A percentile compares a stretch with the other conserved stretches of the same genome.
phyloP scores from a whole-genome alignment of 2,329 filamentous ascomycete species.

The Orbilia ellipsospora region DNA sequence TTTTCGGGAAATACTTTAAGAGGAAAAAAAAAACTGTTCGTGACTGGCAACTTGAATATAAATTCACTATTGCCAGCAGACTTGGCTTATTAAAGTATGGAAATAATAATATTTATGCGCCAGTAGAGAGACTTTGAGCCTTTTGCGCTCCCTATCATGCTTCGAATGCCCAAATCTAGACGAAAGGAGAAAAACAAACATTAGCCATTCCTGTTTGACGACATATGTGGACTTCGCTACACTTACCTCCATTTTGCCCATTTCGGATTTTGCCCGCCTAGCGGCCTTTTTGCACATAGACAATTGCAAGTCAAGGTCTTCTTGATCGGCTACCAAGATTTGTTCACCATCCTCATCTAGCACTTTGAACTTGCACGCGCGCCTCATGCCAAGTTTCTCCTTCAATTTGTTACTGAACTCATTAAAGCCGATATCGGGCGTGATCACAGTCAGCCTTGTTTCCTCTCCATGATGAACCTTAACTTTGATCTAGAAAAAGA shows the following conservation, averaged over 20 bases:
- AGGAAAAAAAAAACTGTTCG: no score
- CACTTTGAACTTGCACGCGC: slow-evolving; percentile 88
- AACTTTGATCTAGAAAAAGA: slow-evolving; percentile 75
- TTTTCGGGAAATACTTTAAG: no score
- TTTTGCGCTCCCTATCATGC: slow-evolving; percentile 6
- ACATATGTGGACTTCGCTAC: slow-evolving; percentile 15
- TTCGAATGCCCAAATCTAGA: slow-evolving; percentile 51
- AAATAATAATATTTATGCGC: no score
- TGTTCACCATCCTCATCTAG: slow-evolving; percentile 88
- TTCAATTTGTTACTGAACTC: slow-evolving; percentile 83
- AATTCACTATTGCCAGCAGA: no score
- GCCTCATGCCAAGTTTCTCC: slow-evolving; percentile 83
- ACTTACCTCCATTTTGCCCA: slow-evolving; percentile 95
- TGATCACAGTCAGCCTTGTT: slow-evolving; percentile 91
- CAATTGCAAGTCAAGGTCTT: slow-evolving; percentile 91
- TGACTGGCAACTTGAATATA: no score
- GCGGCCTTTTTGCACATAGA: slow-evolving; percentile 75
- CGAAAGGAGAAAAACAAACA: neutral
- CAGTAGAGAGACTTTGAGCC: no score
- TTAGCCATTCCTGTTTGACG: neutral
- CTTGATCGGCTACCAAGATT: slow-evolving; percentile 97
- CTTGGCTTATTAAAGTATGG: no score
- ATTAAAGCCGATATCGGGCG: slow-evolving; percentile 75
- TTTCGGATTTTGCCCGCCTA: slow-evolving; percentile 78
- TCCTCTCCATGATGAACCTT: slow-evolving; percentile 88